These are phyloP conservation scores for Glaciozyma antarctica DNA, from an alignment of 768 basidiomycete genomes.

Conservation along the genomic window DNA sequence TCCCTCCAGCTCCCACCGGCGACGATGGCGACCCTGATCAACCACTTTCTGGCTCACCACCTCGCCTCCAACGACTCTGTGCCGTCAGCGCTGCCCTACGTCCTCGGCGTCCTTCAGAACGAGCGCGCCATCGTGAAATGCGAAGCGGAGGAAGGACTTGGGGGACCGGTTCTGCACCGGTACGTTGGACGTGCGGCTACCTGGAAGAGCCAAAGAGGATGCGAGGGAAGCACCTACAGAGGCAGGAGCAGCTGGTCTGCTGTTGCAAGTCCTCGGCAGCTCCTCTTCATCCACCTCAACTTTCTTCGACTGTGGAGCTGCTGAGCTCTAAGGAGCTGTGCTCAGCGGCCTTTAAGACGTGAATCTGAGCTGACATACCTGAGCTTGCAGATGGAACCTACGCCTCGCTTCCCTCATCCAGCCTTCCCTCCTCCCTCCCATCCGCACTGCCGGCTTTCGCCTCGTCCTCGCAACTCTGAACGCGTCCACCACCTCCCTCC, in stretches of 20 bases:
- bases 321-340: neutral
- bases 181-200: neutral
- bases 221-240: too few species aligned
- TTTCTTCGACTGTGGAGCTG: neutral
- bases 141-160: conserved; percentile 14
- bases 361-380: too few species aligned
- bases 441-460: conserved; percentile 22
- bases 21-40: neutral
- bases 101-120: neutral
- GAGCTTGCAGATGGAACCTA: conserved; percentile 19
- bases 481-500: conserved; percentile 15
- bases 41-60: conserved; percentile 18
- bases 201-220: neutral
- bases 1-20: too few species aligned
- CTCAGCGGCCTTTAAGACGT: neutral
- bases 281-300: neutral
- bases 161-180: conserved; percentile 21
- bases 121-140: neutral
- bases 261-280: too few species aligned
- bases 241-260: neutral
- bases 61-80: conserved; percentile 12
- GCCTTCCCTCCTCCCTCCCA: conserved; percentile 4
- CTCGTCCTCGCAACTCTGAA: conserved; percentile 18
- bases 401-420: conserved; percentile 18
- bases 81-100: neutral